phyloP scores from a whole-genome alignment of 352 stramenopile genomes.

The Phytophthora sp. region DNA sequence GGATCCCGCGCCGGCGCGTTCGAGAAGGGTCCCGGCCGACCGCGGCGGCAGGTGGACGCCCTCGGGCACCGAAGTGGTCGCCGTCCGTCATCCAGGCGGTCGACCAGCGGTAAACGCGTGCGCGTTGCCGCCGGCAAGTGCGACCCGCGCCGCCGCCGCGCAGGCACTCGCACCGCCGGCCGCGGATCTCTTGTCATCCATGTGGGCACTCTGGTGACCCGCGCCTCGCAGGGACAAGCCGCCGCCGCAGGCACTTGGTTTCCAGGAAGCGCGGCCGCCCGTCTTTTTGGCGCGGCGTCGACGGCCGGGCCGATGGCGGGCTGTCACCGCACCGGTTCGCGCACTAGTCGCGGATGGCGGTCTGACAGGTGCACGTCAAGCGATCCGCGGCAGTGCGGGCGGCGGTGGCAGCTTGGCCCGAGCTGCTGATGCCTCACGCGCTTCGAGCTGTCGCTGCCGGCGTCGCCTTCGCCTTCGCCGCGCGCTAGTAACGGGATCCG shows the following conservation, averaged over 20 bases:
- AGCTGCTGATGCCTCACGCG: too few relatives aligned
- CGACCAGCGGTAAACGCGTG: too few relatives aligned
- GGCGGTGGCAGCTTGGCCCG: too few relatives aligned
- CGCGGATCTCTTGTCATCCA: not conserved
- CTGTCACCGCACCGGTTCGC: conserved; percentile 23
- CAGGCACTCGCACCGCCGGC: too few relatives aligned
- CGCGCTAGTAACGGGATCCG: not conserved
- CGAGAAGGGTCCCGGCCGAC: not conserved
- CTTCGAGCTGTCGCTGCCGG: too few relatives aligned
- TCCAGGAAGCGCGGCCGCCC: conserved; percentile 7
- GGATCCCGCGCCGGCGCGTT: too few relatives aligned
- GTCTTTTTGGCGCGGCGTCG: conserved; percentile 22
- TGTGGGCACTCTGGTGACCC: conserved; percentile 12
- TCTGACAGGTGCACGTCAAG: conserved; percentile 13
- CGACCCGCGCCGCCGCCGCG: too few relatives aligned
- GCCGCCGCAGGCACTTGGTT: conserved; percentile 9
- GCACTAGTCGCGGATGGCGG: conserved; percentile 13
- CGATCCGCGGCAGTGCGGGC: not conserved
- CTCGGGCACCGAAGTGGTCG: not conserved
- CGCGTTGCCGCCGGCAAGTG: too few relatives aligned
- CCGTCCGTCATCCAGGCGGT: not conserved
- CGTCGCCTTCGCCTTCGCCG: too few relatives aligned
- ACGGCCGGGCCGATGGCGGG: conserved; percentile 29
- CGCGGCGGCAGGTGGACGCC: not conserved
- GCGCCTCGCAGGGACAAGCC: not conserved